Percentiles rank a stretch among this genome's conserved stretches.
These are phyloP conservation scores for Fusarium annulatum DNA, from an alignment of 2,329 filamentous ascomycete genomes.

Conservation along the genomic window DNA sequence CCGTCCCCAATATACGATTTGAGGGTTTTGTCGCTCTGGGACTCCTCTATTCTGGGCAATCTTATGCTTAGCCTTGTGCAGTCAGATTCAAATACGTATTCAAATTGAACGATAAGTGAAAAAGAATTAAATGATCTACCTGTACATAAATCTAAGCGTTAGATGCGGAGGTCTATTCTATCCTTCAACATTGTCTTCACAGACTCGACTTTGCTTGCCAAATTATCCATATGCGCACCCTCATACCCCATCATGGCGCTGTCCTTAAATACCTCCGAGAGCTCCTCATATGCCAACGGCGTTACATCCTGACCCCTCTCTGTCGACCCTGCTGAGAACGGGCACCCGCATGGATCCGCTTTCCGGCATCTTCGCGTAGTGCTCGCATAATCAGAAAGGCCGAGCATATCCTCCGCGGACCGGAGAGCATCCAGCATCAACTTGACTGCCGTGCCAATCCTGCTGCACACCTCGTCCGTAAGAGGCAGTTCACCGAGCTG, in stretches of 20 bases:
- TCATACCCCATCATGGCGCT: background rate
- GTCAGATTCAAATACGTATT: too few relatives aligned
- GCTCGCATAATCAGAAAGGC: background rate
- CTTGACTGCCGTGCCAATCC: background rate
- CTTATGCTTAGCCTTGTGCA: background rate
- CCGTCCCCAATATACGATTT: fast-evolving
- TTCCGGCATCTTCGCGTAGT: background rate
- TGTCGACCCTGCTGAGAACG: background rate
- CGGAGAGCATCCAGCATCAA: background rate
- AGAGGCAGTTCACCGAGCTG: background rate
- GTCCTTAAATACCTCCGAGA: background rate
- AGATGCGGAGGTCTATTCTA: background rate
- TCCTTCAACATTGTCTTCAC: background rate
- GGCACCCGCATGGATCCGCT: background rate
- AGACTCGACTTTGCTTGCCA: background rate
- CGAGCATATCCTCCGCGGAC: background rate
- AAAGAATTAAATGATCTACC: background rate
- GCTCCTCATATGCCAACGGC: background rate
- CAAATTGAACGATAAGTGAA: fast-evolving
- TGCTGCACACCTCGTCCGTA: background rate
- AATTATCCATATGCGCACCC: background rate
- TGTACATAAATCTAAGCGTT: background rate
- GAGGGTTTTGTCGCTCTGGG: background rate
- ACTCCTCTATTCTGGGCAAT: too few relatives aligned
- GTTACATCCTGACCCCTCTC: background rate